These are phyloP conservation scores for Huntiella moniliformis DNA, from an alignment of 2,329 filamentous ascomycete genomes.

Conservation along the genomic window DNA sequence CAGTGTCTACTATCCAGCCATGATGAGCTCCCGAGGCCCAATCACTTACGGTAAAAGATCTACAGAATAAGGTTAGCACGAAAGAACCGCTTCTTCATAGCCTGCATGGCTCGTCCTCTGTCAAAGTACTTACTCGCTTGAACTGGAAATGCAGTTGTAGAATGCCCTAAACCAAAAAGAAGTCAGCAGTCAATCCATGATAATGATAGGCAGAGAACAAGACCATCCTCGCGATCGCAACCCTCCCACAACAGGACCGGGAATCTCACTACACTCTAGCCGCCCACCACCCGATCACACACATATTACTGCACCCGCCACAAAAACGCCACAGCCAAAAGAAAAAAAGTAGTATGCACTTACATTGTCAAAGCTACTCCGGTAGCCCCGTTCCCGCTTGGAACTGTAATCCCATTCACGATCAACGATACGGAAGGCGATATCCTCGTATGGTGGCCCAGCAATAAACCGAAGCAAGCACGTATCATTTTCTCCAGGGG, in stretches of 20 bases:
- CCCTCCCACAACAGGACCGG: too few species aligned
- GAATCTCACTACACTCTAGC: too few species aligned
- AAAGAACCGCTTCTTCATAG: too few species aligned
- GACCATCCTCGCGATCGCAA: too few species aligned
- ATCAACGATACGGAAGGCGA: constrained; percentile 93
- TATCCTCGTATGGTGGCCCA: constrained; percentile 87
- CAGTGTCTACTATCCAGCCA: not conserved
- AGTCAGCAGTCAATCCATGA: not conserved
- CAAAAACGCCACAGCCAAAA: constrained; percentile 5
- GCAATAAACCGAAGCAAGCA: constrained; percentile 92
- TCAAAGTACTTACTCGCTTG: constrained; percentile 54
- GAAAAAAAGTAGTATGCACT: constrained; percentile 16
- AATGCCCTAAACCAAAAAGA: constrained; percentile 46
- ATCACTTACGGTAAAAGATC: constrained; percentile 39
- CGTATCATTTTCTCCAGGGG: constrained; percentile 89
- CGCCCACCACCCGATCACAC: not conserved
- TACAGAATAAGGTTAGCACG: constrained; percentile 15
- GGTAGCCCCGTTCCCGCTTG: constrained; percentile 85
- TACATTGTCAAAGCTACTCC: constrained; percentile 95
- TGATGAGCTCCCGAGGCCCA: not conserved
- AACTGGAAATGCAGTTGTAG: constrained; percentile 95
- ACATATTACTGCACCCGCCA: constrained; percentile 10
- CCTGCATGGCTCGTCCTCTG: not conserved
- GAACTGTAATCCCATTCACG: constrained; percentile 98
- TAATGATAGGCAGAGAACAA: too few species aligned